Percentiles rank a stretch among this genome's conserved stretches.
These are phyloP conservation scores for Neofusicoccum cordaticola DNA, from an alignment of 2,329 filamentous ascomycete genomes.

Conservation along the genomic window DNA sequence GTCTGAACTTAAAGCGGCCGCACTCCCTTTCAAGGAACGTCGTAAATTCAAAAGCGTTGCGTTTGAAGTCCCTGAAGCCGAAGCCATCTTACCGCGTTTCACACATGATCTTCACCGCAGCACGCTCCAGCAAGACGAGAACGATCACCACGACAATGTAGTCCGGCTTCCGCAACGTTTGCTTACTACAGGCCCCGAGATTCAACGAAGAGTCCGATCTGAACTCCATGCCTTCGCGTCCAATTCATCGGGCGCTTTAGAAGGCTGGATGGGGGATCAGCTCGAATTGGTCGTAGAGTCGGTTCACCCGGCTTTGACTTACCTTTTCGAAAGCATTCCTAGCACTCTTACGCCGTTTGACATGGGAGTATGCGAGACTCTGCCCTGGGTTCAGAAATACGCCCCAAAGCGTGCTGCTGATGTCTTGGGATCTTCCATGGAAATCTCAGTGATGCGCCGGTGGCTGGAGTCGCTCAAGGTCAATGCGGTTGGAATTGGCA, in stretches of 20 bases:
- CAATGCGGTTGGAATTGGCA: slow-evolving; percentile 67
- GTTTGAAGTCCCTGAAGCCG: slow-evolving; percentile 26
- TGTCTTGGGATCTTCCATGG: slow-evolving; percentile 71
- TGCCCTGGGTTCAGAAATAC: slow-evolving; percentile 82
- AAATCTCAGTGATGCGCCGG: slow-evolving; percentile 68
- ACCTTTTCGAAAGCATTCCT: slow-evolving; percentile 60
- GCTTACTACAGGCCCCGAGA: slow-evolving; percentile 36
- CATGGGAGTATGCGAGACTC: slow-evolving; percentile 67
- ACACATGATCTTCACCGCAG: background rate
- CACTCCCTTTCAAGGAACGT: background rate
- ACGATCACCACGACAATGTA: background rate
- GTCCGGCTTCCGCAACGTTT: slow-evolving; percentile 28
- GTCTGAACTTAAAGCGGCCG: background rate
- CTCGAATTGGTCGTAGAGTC: background rate
- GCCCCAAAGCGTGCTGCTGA: slow-evolving; percentile 66
- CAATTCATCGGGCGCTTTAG: background rate
- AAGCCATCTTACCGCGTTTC: slow-evolving; percentile 24
- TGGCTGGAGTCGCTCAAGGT: slow-evolving; percentile 80
- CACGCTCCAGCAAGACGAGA: background rate
- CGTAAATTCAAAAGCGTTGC: slow-evolving; percentile 42
- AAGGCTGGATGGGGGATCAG: background rate
- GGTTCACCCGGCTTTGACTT: slow-evolving; percentile 57
- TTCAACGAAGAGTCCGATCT: slow-evolving; percentile 38
- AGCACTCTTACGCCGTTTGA: slow-evolving; percentile 76
- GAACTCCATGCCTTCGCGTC: slow-evolving; percentile 13